Percentiles rank a stretch among this genome's conserved stretches.
Conservation (phyloP, 805 yeast species). For the Jamesozyma rosinii region DNA sequence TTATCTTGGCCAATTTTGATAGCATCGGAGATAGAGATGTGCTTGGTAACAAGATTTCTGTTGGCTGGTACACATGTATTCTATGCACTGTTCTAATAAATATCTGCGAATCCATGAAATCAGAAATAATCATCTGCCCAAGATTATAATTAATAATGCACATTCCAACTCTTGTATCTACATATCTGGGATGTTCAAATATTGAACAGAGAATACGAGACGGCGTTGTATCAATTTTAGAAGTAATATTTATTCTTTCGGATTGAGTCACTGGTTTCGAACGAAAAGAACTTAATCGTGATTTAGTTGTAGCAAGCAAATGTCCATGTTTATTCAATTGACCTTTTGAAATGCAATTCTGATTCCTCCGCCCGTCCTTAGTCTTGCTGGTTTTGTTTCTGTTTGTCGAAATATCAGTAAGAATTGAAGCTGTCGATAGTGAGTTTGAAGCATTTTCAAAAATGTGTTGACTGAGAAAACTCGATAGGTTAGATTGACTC, state of each 20-base stretch:
- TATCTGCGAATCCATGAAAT: constrained; percentile 38
- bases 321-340: background rate
- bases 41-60: constrained; percentile 32
- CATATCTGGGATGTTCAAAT: constrained; percentile 22
- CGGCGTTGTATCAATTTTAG: background rate
- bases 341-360: background rate
- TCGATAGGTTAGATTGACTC: constrained; percentile 11
- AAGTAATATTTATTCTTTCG: background rate
- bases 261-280: background rate
- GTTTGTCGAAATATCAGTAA: background rate
- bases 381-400: constrained; percentile 4
- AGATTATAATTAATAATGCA: constrained; percentile 33
- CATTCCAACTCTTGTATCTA: constrained; percentile 31
- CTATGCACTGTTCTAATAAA: constrained; percentile 38
- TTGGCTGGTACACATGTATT: constrained; percentile 29
- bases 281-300: background rate
- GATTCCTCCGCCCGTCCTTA: constrained; percentile 1
- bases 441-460: constrained; percentile 3
- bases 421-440: background rate
- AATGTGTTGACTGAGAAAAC: constrained; percentile 10
- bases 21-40: constrained; percentile 20
- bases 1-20: constrained; percentile 31
- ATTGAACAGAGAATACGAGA: constrained; percentile 23
- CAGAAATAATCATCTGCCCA: constrained; percentile 33
- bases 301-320: background rate